Evolutionary conservation across 31 red algal genomes (phyloP), one percentile per base, ranked within the genome.

Genomic region (Porphyra umbilicalis): DNA sequence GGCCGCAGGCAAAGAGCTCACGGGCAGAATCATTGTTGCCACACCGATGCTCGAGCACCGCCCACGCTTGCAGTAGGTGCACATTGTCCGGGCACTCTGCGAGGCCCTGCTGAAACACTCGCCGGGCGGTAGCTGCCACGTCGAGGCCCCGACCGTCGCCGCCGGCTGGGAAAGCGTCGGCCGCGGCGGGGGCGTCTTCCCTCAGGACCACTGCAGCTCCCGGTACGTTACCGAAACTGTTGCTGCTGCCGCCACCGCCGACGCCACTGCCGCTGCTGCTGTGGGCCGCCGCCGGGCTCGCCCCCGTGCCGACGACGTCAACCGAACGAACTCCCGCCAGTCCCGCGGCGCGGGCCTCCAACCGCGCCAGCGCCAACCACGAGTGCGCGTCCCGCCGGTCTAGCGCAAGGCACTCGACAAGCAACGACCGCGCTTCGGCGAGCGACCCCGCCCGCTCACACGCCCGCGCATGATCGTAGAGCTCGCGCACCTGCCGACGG

Each of bases 51-150:
- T 99, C 97, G 34, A 96, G 89, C 34, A 96, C 91, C 35, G 92
- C 97, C 88, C 88, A 99, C 0, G 97, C 97, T 40, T 99, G 97
- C 67, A 96, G 79, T 75, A 99, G 80, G 82, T 94, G 94, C 8
- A 99, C 88, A 32, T 83, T 94, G 29, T 89, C 71, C 0, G 94
- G 97, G 83, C 97, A 96, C 39, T 92, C 38, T 34, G 36, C 34
- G 11, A 96, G 39, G 32, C 90, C 97, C 32, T 92, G 83, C 29
- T 83, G 46, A 75, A 96, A 99, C 16, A 86, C 38, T 6, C 67
- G 36, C 11, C 94, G 82, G 0, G 92, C 94, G 8, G 79, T 67
- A 33, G 84, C 37, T 9, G 84, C 57, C 31, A 75, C 82, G 16
- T 76, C 76, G 75, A 35, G 13, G 16, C 57, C 57, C 4, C 57